Base-by-base conservation (phyloP, 2,329 filamentous ascomycete species). In the Whalleya microplaca region DNA sequence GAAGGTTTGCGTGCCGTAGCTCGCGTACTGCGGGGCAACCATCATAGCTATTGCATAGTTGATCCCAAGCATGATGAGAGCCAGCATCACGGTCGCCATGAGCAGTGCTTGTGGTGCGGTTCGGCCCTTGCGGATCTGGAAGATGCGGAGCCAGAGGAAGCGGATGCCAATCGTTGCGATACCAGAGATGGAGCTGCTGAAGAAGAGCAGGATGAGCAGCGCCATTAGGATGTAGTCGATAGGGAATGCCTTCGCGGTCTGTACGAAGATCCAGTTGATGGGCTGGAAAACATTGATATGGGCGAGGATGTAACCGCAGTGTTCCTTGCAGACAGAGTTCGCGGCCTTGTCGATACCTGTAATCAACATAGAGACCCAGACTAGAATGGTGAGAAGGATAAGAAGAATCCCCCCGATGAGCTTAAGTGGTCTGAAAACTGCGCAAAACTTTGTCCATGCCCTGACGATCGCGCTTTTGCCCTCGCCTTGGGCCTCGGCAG, bases 281-380 rank as follows among this genome's bases (percentile, higher is more conserved):
- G 95, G 95, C 72, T 99, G 95, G 79, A 97, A 96, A 65, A 98
- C 87, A 72, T 96, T 92, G 72, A 96, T 90, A 69, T 80, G 83
- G 43, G 88, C 92, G 3, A 99, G 82, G 48, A 98, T 90, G 75
- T 97, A 99, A 60, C 95, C 95, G 71, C 95, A 99, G 66, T 86
- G 87, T 56, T 87, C 80, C 73, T 95, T 94, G 83, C 95, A 99
- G 61, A 96, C 79, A 2, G 93, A 97, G 78, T 98, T 97, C 73
- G 90, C 93, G 37, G 92, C 91, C 78, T 98, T 98, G 83, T 99
- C 95, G 69, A 98, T 92, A 64, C 87, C 90, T 0, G 94, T 98
- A 71, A 98, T 90, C 65, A 98, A 83, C 92, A 99, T 98, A 12
- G 91, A 96, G 8, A 89, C 83, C 83, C 92, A 96, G 64, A 96